Evolutionary conservation across 176 grass and related monocot species (phyloP), one percentile per base, ranked within the genome.

Genomic region (Ampelocalamus luodianensis): DNA sequence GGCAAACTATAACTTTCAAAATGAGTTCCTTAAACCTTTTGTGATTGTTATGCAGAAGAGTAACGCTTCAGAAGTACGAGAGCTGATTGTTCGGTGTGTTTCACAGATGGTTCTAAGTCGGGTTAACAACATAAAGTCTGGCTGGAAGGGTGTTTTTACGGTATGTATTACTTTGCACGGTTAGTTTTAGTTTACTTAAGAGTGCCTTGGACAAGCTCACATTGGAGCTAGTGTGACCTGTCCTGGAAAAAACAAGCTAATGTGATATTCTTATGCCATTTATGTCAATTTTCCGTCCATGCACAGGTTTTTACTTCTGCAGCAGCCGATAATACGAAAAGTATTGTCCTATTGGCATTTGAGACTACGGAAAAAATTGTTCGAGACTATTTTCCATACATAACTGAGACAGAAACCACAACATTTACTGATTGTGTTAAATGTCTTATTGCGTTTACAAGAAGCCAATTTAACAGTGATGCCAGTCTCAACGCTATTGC

Each of bases 1-100:
- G 82, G 96, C 91, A 48, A 98, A 98, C 82, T 98, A 98, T 80
- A 98, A 92, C 54, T 98, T 96, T 54, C 96, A 98, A 77, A 98
- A 98, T 87, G 96, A 98, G 74, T 98, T 98, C 76, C 84, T 98
- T 85, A 81, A 86, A 77, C 96, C 96, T 79, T 98, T 98, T 75
- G 96, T 90, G 55, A 72, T 95, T 15, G 93, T 98, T 76, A 98
- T 98, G 96, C 83, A 93, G 87, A 92, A 92, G 54, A 98, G 96
- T 72, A 85, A 68, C 68, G 91, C 91, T 88, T 82, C 92, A 36
- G 96, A 98, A 76, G 92, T 98, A 60, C 76, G 96, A 34, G 96
- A 98, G 71, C 83, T 98, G 74, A 98, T 95, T 74, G 93, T 98
- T 83, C 92, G 96, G 18, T 98, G 93, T 89, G 88, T 98, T 61